phyloP scores from a whole-genome alignment of 495 filamentous ascomycete species.

The Tuber umbilicatum region DNA sequence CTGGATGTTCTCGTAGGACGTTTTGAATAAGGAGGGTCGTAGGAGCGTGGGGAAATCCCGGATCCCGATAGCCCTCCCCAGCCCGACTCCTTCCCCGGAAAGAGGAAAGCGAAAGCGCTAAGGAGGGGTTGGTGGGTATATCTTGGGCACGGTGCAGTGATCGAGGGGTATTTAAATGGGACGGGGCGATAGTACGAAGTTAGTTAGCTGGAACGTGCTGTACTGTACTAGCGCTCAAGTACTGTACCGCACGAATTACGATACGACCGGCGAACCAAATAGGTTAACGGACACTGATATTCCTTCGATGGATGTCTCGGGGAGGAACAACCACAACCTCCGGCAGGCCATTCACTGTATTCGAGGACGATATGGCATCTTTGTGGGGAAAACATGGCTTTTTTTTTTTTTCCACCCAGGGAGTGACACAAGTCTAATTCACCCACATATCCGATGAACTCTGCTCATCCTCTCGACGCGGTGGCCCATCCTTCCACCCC shows the following conservation, averaged over 20 bases:
- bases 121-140: neutral
- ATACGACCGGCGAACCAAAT: neutral
- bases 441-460: neutral
- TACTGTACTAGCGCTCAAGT: too few species aligned
- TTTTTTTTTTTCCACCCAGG: neutral
- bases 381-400: neutral
- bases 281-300: neutral
- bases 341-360: too few species aligned
- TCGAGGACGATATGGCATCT: neutral
- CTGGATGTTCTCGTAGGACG: neutral
- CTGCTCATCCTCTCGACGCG: neutral
- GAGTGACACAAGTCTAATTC: neutral
- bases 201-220: neutral
- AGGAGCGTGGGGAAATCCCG: neutral
- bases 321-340: neutral
- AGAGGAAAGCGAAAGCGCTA: neutral
- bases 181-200: too few species aligned
- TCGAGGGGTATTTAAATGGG: neutral
- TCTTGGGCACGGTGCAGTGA: neutral
- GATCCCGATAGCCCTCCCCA: neutral
- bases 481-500: neutral
- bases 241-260: too few species aligned
- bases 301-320: neutral
- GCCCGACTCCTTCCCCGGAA: neutral
- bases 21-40: neutral